A percentile compares a stretch with the other conserved stretches of the same genome.
These are phyloP conservation scores for Rhodotorula sp. DNA, from an alignment of 1,284 basidiomycete genomes.

Conservation along the genomic window DNA sequence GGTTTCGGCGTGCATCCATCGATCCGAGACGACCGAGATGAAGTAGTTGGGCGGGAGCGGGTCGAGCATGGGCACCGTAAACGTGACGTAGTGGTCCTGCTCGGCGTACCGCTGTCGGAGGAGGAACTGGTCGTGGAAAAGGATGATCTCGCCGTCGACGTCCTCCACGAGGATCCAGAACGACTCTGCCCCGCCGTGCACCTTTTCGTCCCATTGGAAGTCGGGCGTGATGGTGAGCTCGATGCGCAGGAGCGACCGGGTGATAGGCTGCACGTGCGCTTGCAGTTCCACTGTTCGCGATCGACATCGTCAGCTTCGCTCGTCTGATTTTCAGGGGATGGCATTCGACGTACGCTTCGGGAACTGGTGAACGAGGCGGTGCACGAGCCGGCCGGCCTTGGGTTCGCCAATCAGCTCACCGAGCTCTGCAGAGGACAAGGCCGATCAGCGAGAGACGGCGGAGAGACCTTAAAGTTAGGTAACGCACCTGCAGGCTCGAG, in stretches of 20 bases:
- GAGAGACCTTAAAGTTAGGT: constrained; percentile 28
- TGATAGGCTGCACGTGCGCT: constrained; percentile 92
- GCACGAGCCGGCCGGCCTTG: constrained; percentile 80
- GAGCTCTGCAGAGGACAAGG: constrained; percentile 62
- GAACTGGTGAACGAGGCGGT: constrained; percentile 94
- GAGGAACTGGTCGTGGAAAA: constrained; percentile 91
- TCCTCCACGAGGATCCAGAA: constrained; percentile 96
- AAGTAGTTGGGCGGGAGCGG: constrained; percentile 98
- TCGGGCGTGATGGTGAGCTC: constrained; percentile 91
- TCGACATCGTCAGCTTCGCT: neutral
- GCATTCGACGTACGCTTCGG: constrained; percentile 73
- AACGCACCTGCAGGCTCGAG: constrained; percentile 57
- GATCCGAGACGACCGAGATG: constrained; percentile 89
- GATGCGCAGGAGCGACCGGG: constrained; percentile 80
- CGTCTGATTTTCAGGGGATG: neutral
- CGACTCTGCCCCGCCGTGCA: constrained; percentile 81
- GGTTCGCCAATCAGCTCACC: constrained; percentile 94
- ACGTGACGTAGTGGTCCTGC: constrained; percentile 82
- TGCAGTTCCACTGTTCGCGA: constrained; percentile 57
- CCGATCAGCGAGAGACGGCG: neutral
- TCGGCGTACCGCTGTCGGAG: constrained; percentile 83
- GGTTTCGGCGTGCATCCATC: constrained; percentile 94
- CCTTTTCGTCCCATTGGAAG: constrained; percentile 95
- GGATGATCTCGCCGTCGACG: constrained; percentile 91
- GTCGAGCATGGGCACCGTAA: constrained; percentile 95